Evolutionary conservation across 208 protist species (phyloP), one percentile per base, ranked within the genome.

Genomic region (Acanthamoeba pearcei): DNA sequence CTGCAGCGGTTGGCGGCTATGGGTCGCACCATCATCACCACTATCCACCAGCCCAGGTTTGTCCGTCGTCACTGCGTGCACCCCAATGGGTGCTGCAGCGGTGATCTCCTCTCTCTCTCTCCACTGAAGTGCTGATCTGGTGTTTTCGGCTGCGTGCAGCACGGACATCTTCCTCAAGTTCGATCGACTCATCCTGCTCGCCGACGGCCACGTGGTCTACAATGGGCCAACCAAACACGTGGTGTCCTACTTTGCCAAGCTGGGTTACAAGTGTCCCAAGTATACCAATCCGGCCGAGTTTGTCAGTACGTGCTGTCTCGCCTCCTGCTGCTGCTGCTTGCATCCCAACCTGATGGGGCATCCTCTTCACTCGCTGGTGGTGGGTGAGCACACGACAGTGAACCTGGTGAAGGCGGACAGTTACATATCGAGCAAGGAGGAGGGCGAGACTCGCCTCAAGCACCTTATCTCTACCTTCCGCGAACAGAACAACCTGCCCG

Each of bases 131-230:
- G n/a, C n/a, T n/a, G n/a, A n/a, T n/a, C n/a, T n/a, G n/a, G n/a
- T n/a, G n/a, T n/a, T n/a, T 55, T 55, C 12, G 4, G 51, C 12
- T 55, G 51, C n/a, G 51, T 55, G 64, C 86, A 92, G 86, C 62
- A 92, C 86, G 62, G 86, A 92, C n/a, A 92, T 92, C 66, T 96
- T 95, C 88, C 60, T 80, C 53, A 94, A 93, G 66, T 96, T 94
- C 53, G 95, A 96, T 70, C 15, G 72, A 2, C 46, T 96, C 24
- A 60, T 96, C 0, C 82, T 96, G 55, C 29, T 96, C 6, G 82
- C 92, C 15, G 92, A 95, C 0, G 92, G 92, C 0, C 70, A 95
- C 27, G 76, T 95, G 13, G 53, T 95, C 3, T 95, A 95, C 42
- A 80, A 93, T 9, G 42, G 93, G 5, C 70, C 91, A 24, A 80